Base-by-base conservation (phyloP, 441 rosid species). In the Erysimum pusillum region DNA sequence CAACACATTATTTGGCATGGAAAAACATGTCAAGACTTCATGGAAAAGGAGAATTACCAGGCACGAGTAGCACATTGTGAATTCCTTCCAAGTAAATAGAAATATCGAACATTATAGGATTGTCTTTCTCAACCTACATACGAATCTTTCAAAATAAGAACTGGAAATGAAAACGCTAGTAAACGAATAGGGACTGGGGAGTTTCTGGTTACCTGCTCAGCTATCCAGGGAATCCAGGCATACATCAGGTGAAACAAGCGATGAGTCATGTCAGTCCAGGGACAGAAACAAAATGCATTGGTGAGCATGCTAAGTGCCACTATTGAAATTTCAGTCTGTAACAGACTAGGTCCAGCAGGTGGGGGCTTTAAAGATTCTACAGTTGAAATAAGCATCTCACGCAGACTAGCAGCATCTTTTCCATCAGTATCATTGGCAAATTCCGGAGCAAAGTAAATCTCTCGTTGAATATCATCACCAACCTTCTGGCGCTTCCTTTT, bases 211-310 rank as follows among this genome's bases (percentile, higher is more conserved):
- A 96, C 98, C 97, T 86, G 88, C 73, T 88, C 90, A 78, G 82
- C 83, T 81, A 94, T 86, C 97, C 98, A 92, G n/a, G 91, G 93
- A 63, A 91, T 87, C 98, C 98, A 94, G 39, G 83, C 81, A 79
- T 52, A 81, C 93, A 92, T 84, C 81, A 81, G 86, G 52, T 45
- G 84, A 83, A 86, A 87, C 81, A 91, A 91, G 86, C 79, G 57
- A 57, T 54, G 74, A 73, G 89, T 87, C 82, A 94, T 74, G 65
- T 75, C 76, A 63, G 89, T 83, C 74, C 80, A 72, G 71, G 96
- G 90, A 75, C 80, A 82, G 79, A 80, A 82, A 81, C 79, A 89
- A 87, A 89, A 92, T 75, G 93, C 90, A 86, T 83, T 82, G 74
- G 93, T 85, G 75, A 96, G 93, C 86, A 89, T 84, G 87, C 92